These are phyloP conservation scores for Rutstroemia sp. DNA, from an alignment of 2,329 filamentous ascomycete species.

Conservation along the genomic window DNA sequence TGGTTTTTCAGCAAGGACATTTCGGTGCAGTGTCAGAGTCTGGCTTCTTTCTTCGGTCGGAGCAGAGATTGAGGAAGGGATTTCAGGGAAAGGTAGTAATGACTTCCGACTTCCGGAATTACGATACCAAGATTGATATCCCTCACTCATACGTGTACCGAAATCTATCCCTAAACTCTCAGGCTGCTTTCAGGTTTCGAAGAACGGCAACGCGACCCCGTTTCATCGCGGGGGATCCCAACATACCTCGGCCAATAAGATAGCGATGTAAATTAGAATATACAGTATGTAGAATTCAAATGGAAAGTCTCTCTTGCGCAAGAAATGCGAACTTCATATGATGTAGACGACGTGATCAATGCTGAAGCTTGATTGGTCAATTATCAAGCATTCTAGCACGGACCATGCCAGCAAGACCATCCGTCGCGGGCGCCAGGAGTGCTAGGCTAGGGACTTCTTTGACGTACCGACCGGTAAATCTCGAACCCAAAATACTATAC, in stretches of 20 bases:
- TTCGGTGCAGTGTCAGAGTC: slow-evolving; percentile 59
- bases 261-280: too few relatives aligned
- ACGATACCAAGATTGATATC: slow-evolving; percentile 39
- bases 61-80: not conserved
- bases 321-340: too few relatives aligned
- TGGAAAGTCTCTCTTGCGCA: too few relatives aligned
- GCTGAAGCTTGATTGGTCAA: too few relatives aligned
- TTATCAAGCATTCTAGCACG: not conserved
- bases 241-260: too few relatives aligned
- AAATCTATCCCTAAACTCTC: not conserved
- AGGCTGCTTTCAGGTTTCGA: too few relatives aligned
- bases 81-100: too few relatives aligned
- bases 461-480: not conserved
- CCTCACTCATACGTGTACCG: slow-evolving; percentile 33
- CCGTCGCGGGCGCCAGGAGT: too few relatives aligned
- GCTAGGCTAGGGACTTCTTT: not conserved
- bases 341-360: too few relatives aligned
- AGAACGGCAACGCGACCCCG: too few relatives aligned
- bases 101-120: not conserved
- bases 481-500: not conserved
- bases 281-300: too few relatives aligned
- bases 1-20: slow-evolving; percentile 26
- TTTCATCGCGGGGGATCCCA: too few relatives aligned
- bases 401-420: not conserved
- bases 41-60: slow-evolving; percentile 31